Evolutionary conservation across 2,329 filamentous ascomycete species (phyloP).

Genomic region (Talaromyces pinophilus): DNA sequence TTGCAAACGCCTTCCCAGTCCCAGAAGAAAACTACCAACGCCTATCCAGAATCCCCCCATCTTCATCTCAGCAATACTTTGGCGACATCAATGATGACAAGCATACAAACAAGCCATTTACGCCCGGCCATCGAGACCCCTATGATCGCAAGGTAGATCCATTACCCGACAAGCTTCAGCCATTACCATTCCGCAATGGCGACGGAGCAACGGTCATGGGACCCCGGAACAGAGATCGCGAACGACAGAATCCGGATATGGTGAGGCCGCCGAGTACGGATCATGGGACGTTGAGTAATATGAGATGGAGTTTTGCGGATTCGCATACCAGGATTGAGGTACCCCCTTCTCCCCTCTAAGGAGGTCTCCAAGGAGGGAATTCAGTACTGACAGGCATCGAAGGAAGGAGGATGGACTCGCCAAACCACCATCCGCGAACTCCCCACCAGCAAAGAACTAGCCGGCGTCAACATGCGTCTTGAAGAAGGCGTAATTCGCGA

Average conservation of each 20-base stretch:
- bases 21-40: slow-evolving; percentile 35
- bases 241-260: slow-evolving; percentile 70
- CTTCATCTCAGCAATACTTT: slow-evolving; percentile 30
- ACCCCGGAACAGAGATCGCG: slow-evolving; percentile 67
- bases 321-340: slow-evolving; percentile 66
- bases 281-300: slow-evolving; percentile 68
- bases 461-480: slow-evolving; percentile 76
- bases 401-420: slow-evolving; percentile 76
- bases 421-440: slow-evolving; percentile 57
- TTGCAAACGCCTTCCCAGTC: slow-evolving; percentile 23
- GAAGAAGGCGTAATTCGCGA: slow-evolving; percentile 72
- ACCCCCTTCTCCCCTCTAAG: background rate
- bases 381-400: background rate
- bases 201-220: slow-evolving; percentile 67
- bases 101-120: slow-evolving; percentile 53
- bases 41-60: slow-evolving; percentile 33
- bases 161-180: slow-evolving; percentile 41
- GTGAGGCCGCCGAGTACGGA: slow-evolving; percentile 73
- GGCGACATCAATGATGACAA: slow-evolving; percentile 7
- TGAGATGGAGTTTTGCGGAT: slow-evolving; percentile 71
- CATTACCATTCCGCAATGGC: slow-evolving; percentile 61
- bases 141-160: slow-evolving; percentile 65
- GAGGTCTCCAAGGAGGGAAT: background rate
- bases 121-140: slow-evolving; percentile 60
- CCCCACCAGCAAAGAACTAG: slow-evolving; percentile 60